phyloP scores from a whole-genome alignment of 768 basidiomycete genomes.

The Clathrus columnatus region DNA sequence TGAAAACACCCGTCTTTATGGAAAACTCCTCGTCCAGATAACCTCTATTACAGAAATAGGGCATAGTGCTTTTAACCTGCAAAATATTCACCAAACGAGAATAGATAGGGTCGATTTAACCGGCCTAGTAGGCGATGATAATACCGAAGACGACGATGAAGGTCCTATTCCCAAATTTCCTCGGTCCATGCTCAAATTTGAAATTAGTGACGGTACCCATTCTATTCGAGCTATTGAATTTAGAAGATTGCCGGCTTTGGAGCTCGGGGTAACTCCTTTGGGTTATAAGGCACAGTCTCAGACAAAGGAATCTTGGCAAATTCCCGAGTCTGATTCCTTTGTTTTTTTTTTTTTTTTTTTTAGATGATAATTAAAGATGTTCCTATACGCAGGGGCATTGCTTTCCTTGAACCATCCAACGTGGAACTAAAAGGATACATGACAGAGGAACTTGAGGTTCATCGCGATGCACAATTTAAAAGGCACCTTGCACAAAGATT shows the following conservation, averaged over 20 bases:
- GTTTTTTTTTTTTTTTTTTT: neutral
- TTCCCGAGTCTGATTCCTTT: slow-evolving; percentile 1
- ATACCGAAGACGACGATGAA: slow-evolving; percentile 50
- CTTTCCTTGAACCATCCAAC: slow-evolving; percentile 66
- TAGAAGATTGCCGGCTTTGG: slow-evolving; percentile 50
- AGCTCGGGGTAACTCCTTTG: slow-evolving; percentile 66
- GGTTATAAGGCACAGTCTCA: slow-evolving; percentile 63
- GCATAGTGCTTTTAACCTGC: slow-evolving; percentile 70
- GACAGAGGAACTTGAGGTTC: slow-evolving; percentile 54
- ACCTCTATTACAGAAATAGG: slow-evolving; percentile 75
- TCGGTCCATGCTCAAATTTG: slow-evolving; percentile 65
- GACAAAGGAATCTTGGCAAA: neutral
- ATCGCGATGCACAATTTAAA: slow-evolving; percentile 52
- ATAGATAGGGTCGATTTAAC: slow-evolving; percentile 57
- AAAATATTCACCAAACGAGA: slow-evolving; percentile 56
- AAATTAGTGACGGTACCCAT: slow-evolving; percentile 69
- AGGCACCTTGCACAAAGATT: slow-evolving; percentile 52
- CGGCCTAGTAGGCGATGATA: slow-evolving; percentile 37
- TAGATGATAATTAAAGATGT: slow-evolving; percentile 68
- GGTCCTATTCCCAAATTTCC: slow-evolving; percentile 79
- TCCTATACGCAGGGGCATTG: slow-evolving; percentile 57
- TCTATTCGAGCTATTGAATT: slow-evolving; percentile 74
- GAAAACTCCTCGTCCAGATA: slow-evolving; percentile 64
- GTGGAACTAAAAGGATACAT: slow-evolving; percentile 51
- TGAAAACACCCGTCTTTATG: slow-evolving; percentile 29